Evolutionary conservation across 169 alveolate genomes (phyloP).

Genomic region (Cryptosporidium ubiquitum): DNA sequence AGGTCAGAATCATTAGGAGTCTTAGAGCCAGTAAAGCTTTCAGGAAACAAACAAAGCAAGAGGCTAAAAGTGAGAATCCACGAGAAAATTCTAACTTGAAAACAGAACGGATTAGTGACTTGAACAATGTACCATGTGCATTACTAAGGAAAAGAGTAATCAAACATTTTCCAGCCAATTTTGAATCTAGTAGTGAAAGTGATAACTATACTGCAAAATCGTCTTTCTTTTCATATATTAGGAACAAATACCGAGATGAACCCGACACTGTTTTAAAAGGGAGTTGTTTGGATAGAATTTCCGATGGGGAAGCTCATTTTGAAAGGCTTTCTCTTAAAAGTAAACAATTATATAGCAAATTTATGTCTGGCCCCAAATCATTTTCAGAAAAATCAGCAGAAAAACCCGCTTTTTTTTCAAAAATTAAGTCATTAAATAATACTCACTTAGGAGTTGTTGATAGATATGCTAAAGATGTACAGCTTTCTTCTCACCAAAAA

Average conservation of each 20-base stretch:
- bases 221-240: not conserved
- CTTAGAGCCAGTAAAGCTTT: not conserved
- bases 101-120: not conserved
- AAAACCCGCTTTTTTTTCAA: not conserved
- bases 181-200: not conserved
- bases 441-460: conserved; percentile 14
- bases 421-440: not conserved
- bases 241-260: conserved; percentile 7
- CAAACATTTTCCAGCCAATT: not conserved
- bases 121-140: not conserved
- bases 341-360: not conserved
- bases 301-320: not conserved
- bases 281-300: not conserved
- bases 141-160: not conserved
- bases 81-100: not conserved
- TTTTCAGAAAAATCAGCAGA: not conserved
- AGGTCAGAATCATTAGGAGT: not conserved
- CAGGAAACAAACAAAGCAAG: not conserved
- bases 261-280: not conserved
- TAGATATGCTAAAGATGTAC: conserved; percentile 9
- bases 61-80: not conserved
- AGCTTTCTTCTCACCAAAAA: conserved; percentile 22
- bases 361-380: conserved; percentile 1
- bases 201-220: not conserved
- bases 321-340: not conserved